phyloP scores from a whole-genome alignment of 805 yeast species.

The Ogataea pignaliae region DNA sequence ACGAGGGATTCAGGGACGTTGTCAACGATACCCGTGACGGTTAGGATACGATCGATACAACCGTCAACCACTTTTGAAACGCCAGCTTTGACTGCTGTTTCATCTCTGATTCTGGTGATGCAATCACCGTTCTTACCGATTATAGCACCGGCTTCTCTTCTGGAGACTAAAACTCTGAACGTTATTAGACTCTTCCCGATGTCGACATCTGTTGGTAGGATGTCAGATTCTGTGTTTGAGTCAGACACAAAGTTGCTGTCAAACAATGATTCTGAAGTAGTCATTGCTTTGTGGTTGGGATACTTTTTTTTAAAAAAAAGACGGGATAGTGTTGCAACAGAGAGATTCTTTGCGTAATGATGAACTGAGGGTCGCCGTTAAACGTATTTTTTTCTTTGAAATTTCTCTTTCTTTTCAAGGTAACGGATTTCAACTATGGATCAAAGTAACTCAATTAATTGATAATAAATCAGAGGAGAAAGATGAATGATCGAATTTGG shows the following conservation, averaged over 20 bases:
- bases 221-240: conserved; percentile 10
- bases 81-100: conserved; percentile 79
- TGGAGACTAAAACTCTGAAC: conserved; percentile 63
- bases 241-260: conserved; percentile 27
- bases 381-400: neutral
- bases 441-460: too few relatives aligned
- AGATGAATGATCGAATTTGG: too few relatives aligned
- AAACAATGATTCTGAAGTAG: conserved; percentile 30
- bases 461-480: too few relatives aligned
- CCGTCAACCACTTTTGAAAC: conserved; percentile 78
- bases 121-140: conserved; percentile 83
- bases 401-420: neutral
- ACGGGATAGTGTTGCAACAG: too few relatives aligned
- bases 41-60: conserved; percentile 76
- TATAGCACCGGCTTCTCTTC: conserved; percentile 85
- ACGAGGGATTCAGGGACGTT: conserved; percentile 67
- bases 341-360: too few relatives aligned
- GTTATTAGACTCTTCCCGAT: conserved; percentile 30
- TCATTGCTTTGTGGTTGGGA: conserved; percentile 3
- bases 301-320: too few relatives aligned
- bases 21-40: conserved; percentile 70
- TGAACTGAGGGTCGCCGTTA: too few relatives aligned
- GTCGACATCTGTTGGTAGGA: conserved; percentile 22
- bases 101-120: conserved; percentile 70
- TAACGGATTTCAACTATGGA: too few relatives aligned